Conservation (phyloP, 139 green algal genomes). For the Chlorella sorokiniana region DNA sequence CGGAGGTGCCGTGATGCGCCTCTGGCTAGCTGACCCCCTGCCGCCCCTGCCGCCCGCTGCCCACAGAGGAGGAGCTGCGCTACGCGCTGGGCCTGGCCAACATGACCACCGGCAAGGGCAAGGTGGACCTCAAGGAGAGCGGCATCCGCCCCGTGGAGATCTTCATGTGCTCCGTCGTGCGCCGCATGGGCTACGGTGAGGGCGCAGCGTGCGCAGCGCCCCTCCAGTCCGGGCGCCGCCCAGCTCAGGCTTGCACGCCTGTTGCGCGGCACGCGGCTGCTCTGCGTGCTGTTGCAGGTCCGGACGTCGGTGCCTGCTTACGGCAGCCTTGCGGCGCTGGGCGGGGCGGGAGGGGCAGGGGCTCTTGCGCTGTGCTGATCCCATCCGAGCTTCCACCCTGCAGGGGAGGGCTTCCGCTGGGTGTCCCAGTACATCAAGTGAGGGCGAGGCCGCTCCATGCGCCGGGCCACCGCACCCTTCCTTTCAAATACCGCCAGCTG, state of each 20-base stretch:
- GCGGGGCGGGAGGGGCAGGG: too few species aligned
- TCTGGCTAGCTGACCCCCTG: too few species aligned
- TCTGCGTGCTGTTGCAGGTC: too few species aligned
- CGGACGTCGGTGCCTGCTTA: too few species aligned
- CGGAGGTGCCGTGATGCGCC: too few species aligned
- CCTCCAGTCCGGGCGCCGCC: too few species aligned
- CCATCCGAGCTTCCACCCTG: neutral
- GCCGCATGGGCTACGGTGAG: slow-evolving; percentile 89
- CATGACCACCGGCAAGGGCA: slow-evolving; percentile 98
- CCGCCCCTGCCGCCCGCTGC: neutral
- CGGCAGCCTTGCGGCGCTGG: too few species aligned
- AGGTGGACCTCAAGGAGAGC: slow-evolving; percentile 83
- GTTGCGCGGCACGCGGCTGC: too few species aligned
- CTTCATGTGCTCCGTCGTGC: slow-evolving; percentile 97
- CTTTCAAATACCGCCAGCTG: neutral
- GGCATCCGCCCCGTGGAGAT: slow-evolving; percentile 95
- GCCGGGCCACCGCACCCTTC: too few species aligned
- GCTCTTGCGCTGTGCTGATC: neutral
- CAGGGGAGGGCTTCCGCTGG: slow-evolving; percentile 97
- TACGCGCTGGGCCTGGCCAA: slow-evolving; percentile 90
- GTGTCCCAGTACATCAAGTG: slow-evolving; percentile 96
- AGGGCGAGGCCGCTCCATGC: neutral
- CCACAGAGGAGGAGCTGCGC: slow-evolving; percentile 89
- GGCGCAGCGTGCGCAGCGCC: slow-evolving; percentile 89
- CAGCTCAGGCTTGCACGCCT: too few species aligned